Evolutionary conservation across 1,284 basidiomycete genomes (phyloP).

Genomic region (Coriolopsis trogii): DNA sequence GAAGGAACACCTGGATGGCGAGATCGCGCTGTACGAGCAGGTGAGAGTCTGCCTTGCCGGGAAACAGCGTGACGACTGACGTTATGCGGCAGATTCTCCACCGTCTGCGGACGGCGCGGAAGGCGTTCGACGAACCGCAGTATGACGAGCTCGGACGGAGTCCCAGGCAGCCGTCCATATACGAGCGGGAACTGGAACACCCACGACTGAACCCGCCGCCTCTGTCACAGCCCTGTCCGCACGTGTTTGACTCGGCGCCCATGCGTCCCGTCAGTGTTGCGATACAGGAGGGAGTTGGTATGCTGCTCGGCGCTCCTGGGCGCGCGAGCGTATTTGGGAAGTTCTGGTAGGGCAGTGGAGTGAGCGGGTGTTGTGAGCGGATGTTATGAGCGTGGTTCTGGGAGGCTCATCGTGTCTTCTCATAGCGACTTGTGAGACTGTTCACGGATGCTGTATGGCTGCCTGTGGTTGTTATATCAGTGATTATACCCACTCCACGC

Average conservation of each 20-base stretch:
- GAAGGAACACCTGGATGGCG: conserved; percentile 73
- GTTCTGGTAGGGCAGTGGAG: conserved; percentile 62
- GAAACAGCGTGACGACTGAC: too few species aligned
- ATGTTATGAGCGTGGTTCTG: too few species aligned
- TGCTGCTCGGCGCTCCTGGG: conserved; percentile 53
- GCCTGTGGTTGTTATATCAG: neutral
- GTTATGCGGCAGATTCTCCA: conserved; percentile 47
- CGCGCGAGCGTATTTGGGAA: conserved; percentile 65
- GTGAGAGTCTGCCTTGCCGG: conserved; percentile 33
- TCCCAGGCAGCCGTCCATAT: conserved; percentile 67
- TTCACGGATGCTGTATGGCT: too few species aligned
- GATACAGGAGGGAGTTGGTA: conserved; percentile 68
- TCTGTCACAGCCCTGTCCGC: conserved; percentile 71
- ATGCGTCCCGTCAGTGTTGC: conserved; percentile 78
- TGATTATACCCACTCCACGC: neutral
- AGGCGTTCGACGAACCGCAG: conserved; percentile 50
- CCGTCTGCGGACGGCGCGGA: conserved; percentile 57
- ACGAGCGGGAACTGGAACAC: conserved; percentile 69
- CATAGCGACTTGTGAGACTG: neutral
- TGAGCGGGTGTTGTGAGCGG: too few species aligned
- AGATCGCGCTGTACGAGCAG: conserved; percentile 76
- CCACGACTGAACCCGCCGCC: conserved; percentile 53
- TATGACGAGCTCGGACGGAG: conserved; percentile 47
- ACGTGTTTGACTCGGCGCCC: conserved; percentile 74
- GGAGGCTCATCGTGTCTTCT: neutral